Base-by-base conservation (phyloP, 1,284 basidiomycete genomes). In the Tilletia setariae region DNA sequence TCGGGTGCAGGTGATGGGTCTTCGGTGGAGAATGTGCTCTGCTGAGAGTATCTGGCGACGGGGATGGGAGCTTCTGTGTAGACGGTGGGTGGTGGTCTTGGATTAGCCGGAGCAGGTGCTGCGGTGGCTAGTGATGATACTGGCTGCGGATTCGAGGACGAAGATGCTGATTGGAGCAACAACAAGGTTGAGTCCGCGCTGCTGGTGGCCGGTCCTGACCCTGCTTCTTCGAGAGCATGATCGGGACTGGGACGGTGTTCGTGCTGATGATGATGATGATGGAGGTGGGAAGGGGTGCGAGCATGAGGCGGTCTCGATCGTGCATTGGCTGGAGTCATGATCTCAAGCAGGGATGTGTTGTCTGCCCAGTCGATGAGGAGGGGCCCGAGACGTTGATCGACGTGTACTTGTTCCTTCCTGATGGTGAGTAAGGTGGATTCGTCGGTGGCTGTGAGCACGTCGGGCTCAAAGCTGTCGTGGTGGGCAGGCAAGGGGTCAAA, bases 341-440 rank as follows among this genome's bases (percentile, higher is more conserved):
- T 66, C 47, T 67, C 51, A 9, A 46, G 25, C 67, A 70, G 71
- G 0, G 44, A n/a, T 1, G 19, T 15, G 13, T 19, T 15, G 1
- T 77, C 74, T n/a, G 72, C 76, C 74, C 74, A 77, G 49, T 76
- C 76, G 65, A 77, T 68, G 49, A 66, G 67, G n/a, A 77, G 69
- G 16, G 76, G 76, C 2, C 76, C 76, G 30, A 77, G 74, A 15
- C 76, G 71, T 42, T 70, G 68, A 42, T 77, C 76, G 46, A 77
- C 69, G 15, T 61, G 15, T 7, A 40, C 56, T 15, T 32, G 56
- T 61, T 61, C 56, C 56, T 61, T 61, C 13, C 56, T 32, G 30
- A 61, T 35, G 56, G 30, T 25, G 28, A 61, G 56, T 3, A 30
- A 6, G 30, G 35, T 25, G 23, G 56, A 16, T 28, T 61, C 56